Conservation (phyloP, 73 alveolate genomes). For the Blepharisma japonicum region DNA sequence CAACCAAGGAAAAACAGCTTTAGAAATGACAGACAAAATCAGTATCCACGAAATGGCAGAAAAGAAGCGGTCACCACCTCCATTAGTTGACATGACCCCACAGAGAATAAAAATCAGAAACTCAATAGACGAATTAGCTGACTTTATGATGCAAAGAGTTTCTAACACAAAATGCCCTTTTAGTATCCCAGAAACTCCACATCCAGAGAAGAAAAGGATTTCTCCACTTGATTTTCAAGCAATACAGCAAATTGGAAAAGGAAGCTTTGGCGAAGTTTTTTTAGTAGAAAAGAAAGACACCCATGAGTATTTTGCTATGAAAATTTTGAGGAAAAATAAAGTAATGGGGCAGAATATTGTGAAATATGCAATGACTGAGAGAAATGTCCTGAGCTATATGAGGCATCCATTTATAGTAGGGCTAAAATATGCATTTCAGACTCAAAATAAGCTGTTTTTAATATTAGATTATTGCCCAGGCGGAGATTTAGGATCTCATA, state of each 20-base stretch:
- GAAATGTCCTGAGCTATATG: slow-evolving; percentile 81
- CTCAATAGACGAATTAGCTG: no score
- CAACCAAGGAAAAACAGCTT: no score
- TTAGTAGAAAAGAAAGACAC: slow-evolving; percentile 80
- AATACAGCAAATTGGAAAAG: slow-evolving; percentile 64
- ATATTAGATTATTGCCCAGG: slow-evolving; percentile 93
- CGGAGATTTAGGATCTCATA: slow-evolving; percentile 88
- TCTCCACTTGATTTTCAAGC: no score
- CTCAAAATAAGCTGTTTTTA: slow-evolving; percentile 84
- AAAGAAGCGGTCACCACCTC: no score
- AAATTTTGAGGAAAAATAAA: slow-evolving; percentile 80
- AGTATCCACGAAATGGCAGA: no score
- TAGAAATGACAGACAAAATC: no score
- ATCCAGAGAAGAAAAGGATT: no score
- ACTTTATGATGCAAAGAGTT: no score
- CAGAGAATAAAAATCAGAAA: no score
- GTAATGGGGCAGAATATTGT: slow-evolving; percentile 82
- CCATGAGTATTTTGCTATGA: slow-evolving; percentile 83
- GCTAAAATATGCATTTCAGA: slow-evolving; percentile 89
- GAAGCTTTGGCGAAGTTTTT: slow-evolving; percentile 95
- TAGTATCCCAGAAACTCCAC: no score
- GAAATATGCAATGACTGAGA: slow-evolving; percentile 94
- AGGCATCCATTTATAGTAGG: slow-evolving; percentile 95
- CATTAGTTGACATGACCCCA: no score
- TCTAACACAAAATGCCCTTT: no score